phyloP scores from a whole-genome alignment of 2,329 filamentous ascomycete genomes.

The Tolypocladium endophyticum region DNA sequence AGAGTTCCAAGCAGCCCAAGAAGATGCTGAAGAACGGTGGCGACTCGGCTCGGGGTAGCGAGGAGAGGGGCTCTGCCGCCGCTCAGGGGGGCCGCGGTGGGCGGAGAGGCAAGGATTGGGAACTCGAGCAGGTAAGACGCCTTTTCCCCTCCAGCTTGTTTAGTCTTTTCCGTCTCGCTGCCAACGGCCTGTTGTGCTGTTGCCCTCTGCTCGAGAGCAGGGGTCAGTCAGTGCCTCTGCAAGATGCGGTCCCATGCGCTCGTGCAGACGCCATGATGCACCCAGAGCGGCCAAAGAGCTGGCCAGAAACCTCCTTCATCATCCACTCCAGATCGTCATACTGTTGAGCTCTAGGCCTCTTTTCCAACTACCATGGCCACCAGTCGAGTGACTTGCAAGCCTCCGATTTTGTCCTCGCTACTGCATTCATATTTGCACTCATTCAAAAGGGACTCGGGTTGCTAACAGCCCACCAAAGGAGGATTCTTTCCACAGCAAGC shows the following conservation, averaged over 20 bases:
- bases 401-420: background rate
- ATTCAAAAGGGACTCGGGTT: no score
- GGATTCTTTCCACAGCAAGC: conserved; percentile 73
- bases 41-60: conserved; percentile 57
- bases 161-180: background rate
- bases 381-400: background rate
- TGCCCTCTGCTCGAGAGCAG: background rate
- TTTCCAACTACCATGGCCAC: background rate
- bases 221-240: conserved; percentile 1
- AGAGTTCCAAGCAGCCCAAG: conserved; percentile 43
- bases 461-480: conserved; percentile 48
- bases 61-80: conserved; percentile 58
- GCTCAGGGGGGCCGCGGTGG: conserved; percentile 56
- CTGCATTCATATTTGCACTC: background rate
- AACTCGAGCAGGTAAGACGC: conserved; percentile 64
- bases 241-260: conserved; percentile 1
- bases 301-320: background rate
- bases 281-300: background rate
- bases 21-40: conserved; percentile 28
- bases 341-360: background rate
- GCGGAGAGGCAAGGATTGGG: conserved; percentile 67
- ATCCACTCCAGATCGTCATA: background rate
- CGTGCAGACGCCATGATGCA: background rate
- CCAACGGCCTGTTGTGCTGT: background rate
- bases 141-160: conserved; percentile 3